phyloP scores from a whole-genome alignment of 148 eudicot species.

The Rhododendron mucronatum region DNA sequence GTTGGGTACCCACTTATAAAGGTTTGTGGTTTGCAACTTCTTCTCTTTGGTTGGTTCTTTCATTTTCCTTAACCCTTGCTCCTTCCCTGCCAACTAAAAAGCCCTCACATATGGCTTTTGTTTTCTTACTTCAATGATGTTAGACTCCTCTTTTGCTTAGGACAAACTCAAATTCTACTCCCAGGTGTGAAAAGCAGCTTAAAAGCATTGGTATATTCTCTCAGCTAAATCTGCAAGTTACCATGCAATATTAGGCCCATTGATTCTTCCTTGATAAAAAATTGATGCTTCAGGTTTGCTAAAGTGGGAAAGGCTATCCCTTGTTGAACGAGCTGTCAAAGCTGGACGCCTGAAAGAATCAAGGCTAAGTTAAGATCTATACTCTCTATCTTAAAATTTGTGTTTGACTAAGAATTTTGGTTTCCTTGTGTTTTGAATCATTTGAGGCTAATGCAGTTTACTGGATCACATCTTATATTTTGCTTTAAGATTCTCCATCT shows the following conservation, averaged over 20 bases:
- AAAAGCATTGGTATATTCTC: conserved; percentile 59
- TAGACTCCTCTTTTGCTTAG: conserved; percentile 26
- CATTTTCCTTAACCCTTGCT: background rate
- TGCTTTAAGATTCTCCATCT: background rate
- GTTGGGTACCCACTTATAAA: conserved; percentile 65
- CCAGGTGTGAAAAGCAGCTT: conserved; percentile 69
- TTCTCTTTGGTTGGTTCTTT: background rate
- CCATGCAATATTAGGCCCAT: background rate
- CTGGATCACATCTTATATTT: background rate
- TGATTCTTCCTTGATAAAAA: background rate
- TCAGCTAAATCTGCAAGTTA: background rate
- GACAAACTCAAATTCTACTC: conserved; percentile 50
- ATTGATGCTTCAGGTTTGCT: conserved; percentile 42
- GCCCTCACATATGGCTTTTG: background rate
- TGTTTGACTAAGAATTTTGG: background rate
- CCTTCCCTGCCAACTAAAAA: background rate
- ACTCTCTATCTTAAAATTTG: background rate
- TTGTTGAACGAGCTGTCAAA: conserved; percentile 50
- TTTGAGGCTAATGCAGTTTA: background rate
- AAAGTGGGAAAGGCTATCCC: conserved; percentile 61
- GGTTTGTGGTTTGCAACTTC: conserved; percentile 26
- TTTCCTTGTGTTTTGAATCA: background rate
- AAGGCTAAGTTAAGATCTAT: conserved; percentile 48
- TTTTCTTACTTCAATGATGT: background rate
- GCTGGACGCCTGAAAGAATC: conserved; percentile 42